Conservation (phyloP, 1,139 yeast genomes). For the Hemisphaericaspora subhashii region DNA sequence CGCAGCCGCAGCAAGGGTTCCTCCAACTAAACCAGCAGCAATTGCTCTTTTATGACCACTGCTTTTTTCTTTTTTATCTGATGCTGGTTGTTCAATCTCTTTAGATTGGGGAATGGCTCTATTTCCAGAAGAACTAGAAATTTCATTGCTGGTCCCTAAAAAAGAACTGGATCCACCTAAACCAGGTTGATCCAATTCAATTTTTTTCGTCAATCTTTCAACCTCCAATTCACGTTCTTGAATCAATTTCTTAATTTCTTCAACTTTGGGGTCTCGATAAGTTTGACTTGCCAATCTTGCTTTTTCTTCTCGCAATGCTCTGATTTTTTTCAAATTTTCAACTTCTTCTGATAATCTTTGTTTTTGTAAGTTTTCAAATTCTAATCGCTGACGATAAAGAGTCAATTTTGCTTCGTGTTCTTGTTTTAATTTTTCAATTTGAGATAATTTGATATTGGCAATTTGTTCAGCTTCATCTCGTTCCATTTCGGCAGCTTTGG, state of each 20-base stretch:
- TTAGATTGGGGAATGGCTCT: constrained; percentile 9
- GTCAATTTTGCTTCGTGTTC: constrained; percentile 35
- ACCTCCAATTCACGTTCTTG: constrained; percentile 39
- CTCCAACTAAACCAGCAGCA: constrained; percentile 10
- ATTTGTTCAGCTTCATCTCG: constrained; percentile 32
- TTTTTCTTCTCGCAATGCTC: constrained; percentile 40
- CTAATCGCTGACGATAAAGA: constrained; percentile 32
- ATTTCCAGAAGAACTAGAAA: constrained; percentile 8
- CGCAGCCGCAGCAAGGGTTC: constrained; percentile 6
- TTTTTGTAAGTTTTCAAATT: constrained; percentile 38
- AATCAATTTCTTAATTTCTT: constrained; percentile 34
- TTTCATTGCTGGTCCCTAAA: constrained; percentile 12
- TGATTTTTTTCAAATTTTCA: constrained; percentile 38
- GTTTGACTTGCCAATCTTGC: constrained; percentile 32
- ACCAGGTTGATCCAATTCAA: constrained; percentile 29
- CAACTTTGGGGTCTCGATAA: constrained; percentile 24
- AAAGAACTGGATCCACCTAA: constrained; percentile 5
- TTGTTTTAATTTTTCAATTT: constrained; percentile 33
- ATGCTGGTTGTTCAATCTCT: constrained; percentile 3
- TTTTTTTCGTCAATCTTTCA: constrained; percentile 33
- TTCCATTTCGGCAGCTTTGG: constrained; percentile 26
- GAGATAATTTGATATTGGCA: constrained; percentile 34
- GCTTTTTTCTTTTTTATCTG: constrained; percentile 5
- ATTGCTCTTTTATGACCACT: constrained; percentile 13
- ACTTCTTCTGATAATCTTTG: constrained; percentile 38